Base-by-base conservation (phyloP, 768 basidiomycete species). In the Trametes gibbosa region DNA sequence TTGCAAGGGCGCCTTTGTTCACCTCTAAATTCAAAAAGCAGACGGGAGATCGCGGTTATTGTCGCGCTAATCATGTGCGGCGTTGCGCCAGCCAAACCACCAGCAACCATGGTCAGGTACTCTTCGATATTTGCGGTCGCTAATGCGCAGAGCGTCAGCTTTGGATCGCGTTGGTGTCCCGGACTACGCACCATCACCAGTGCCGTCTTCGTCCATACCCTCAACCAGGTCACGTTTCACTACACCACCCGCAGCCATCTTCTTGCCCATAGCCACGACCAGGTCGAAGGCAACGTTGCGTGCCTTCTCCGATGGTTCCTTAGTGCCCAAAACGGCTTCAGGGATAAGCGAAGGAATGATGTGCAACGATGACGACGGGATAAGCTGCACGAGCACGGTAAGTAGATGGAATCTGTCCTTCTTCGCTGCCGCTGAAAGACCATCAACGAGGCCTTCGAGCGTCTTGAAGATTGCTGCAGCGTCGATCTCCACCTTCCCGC, bases 51-150 rank as follows among this genome's bases (percentile, higher is more conserved):
- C 0, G 94, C 92, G 6, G 95, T 98, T 52, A 98, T 86, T 1
- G 93, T 92, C 1, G 97, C 97, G 68, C 95, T 96, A 71, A 98
- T 96, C 94, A 97, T 98, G 70, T 99, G 97, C 0, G 96, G 95
- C 12, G 85, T 91, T 14, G 90, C 87, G 21, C 93, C 95, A 9
- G 94, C 95, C 47, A 98, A 75, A 57, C 97, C 97, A 65, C 94
- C 95, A 37, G 92, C 92, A 27, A 98, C 78, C 95, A 99, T 98
- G 3, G 91, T 99, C 77, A 98, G 79, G 70, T 91, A 98, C 70
- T 98, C 97, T 65, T 93, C 87, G 45, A 95, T 80, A 66, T 72
- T 91, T 0, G 94, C 95, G 52, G 75, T 74, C 52, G 84, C 90
- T 83, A 56, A 10, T 58, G 3, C 49, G 41, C 27, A 17, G 19